Percentiles rank a stretch among this genome's conserved stretches.
Conservation (phyloP, 768 basidiomycete species). For the Mycena pura region DNA sequence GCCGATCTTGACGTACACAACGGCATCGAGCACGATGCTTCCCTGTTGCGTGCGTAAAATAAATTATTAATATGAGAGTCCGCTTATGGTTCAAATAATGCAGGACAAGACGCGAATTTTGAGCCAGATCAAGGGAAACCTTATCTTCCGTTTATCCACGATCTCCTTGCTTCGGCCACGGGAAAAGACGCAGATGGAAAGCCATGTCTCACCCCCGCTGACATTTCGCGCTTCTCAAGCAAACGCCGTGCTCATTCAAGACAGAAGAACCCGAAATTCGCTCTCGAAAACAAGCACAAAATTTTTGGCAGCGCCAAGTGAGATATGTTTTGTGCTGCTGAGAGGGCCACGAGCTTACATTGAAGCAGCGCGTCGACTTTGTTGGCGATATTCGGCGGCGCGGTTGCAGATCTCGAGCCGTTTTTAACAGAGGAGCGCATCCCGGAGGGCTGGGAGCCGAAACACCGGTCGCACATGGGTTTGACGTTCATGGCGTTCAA, state of each 20-base stretch:
- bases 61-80: slow-evolving; percentile 18
- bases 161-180: slow-evolving; percentile 62
- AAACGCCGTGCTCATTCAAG: slow-evolving; percentile 67
- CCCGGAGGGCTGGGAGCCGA: slow-evolving; percentile 74
- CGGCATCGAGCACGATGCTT: slow-evolving; percentile 76
- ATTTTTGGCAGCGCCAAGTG: slow-evolving; percentile 74
- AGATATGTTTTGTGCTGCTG: slow-evolving; percentile 40
- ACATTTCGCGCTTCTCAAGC: slow-evolving; percentile 62
- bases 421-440: slow-evolving; percentile 75
- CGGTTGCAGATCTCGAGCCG: slow-evolving; percentile 56
- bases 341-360: not conserved
- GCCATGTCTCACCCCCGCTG: slow-evolving; percentile 57
- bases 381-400: slow-evolving; percentile 70
- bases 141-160: slow-evolving; percentile 57
- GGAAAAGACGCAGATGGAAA: slow-evolving; percentile 59
- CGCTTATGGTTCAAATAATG: slow-evolving; percentile 21
- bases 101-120: slow-evolving; percentile 56
- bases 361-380: slow-evolving; percentile 62
- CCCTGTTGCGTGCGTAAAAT: slow-evolving; percentile 60
- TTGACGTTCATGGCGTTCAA: slow-evolving; percentile 68
- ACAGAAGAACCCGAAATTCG: slow-evolving; percentile 61
- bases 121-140: slow-evolving; percentile 60
- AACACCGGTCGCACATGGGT: slow-evolving; percentile 57
- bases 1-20: slow-evolving; percentile 76
- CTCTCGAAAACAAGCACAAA: slow-evolving; percentile 56